These are phyloP conservation scores for Lactarius hengduanensis DNA, from an alignment of 768 basidiomycete species.

Conservation along the genomic window DNA sequence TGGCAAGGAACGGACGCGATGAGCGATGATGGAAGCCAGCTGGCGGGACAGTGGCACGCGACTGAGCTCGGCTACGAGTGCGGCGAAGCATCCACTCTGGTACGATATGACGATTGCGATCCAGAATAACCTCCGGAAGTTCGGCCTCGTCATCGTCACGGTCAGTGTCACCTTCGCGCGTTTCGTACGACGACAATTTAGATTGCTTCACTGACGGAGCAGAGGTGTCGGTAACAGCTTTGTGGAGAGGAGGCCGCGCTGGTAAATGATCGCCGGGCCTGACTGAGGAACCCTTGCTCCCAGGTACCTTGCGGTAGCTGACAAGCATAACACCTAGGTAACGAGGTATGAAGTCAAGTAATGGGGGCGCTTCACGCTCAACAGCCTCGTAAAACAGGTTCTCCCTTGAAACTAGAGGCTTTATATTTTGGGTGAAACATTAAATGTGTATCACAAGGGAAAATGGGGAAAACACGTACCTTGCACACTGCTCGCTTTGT, in stretches of 20 bases:
- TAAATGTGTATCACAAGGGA: constrained; percentile 1
- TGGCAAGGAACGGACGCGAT: constrained; percentile 46
- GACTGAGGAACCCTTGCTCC: constrained; percentile 25
- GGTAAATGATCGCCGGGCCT: constrained; percentile 20
- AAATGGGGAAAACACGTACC: constrained; percentile 49
- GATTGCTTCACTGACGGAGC: neutral
- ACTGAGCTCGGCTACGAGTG: constrained; percentile 45
- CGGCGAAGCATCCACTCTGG: constrained; percentile 84
- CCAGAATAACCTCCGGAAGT: constrained; percentile 91
- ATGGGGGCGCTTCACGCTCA: constrained; percentile 87
- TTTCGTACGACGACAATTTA: constrained; percentile 26
- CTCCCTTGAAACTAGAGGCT: constrained; percentile 96
- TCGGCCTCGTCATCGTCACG: constrained; percentile 58
- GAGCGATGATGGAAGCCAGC: constrained; percentile 38
- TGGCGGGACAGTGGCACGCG: constrained; percentile 40
- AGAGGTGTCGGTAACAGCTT: constrained; percentile 33
- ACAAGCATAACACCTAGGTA: constrained; percentile 99
- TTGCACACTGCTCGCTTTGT: constrained; percentile 98
- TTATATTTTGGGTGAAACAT: constrained; percentile 7
- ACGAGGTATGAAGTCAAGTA: constrained; percentile 93
- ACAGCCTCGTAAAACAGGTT: constrained; percentile 98
- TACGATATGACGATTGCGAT: constrained; percentile 93
- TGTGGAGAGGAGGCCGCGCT: constrained; percentile 34
- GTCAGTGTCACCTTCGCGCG: constrained; percentile 44
- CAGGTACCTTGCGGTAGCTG: constrained; percentile 77